phyloP scores from a whole-genome alignment of 1,284 basidiomycete genomes.

The Fomitopsis palustris region DNA sequence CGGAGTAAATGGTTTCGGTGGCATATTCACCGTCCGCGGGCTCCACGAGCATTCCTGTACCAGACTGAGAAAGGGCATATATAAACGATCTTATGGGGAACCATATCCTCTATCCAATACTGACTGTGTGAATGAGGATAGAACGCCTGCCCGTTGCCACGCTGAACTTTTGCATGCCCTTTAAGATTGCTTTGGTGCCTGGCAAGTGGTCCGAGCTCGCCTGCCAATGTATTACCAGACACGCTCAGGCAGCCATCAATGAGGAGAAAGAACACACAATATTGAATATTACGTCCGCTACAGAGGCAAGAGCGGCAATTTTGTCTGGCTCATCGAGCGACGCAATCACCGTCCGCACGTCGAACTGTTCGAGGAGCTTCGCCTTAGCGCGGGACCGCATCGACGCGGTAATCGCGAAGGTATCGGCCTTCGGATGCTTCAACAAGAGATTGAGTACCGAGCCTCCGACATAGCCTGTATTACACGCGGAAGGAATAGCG shows the following conservation, averaged over 20 bases:
- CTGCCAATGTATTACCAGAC: background rate
- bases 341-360: slow-evolving; percentile 30
- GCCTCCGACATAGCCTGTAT: slow-evolving; percentile 57
- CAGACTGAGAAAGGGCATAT: background rate
- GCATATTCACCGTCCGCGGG: slow-evolving; percentile 11
- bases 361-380: slow-evolving; percentile 27
- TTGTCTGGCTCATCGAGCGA: slow-evolving; percentile 27
- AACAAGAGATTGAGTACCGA: slow-evolving; percentile 43
- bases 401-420: slow-evolving; percentile 39
- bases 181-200: slow-evolving; percentile 40
- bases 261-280: slow-evolving; percentile 30
- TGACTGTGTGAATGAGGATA: slow-evolving; percentile 50
- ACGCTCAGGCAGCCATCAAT: too few species aligned
- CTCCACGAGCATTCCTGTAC: slow-evolving; percentile 4
- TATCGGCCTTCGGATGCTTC: slow-evolving; percentile 33
- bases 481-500: too few species aligned
- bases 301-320: slow-evolving; percentile 32
- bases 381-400: slow-evolving; percentile 39
- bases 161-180: slow-evolving; percentile 39
- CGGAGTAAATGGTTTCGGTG: slow-evolving; percentile 26
- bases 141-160: slow-evolving; percentile 35
- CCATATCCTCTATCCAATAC: too few species aligned
- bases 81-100: background rate
- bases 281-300: slow-evolving; percentile 45
- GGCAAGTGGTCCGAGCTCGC: slow-evolving; percentile 6